Conservation (phyloP, 495 filamentous ascomycete species). For the Lophiotrema nucula region DNA sequence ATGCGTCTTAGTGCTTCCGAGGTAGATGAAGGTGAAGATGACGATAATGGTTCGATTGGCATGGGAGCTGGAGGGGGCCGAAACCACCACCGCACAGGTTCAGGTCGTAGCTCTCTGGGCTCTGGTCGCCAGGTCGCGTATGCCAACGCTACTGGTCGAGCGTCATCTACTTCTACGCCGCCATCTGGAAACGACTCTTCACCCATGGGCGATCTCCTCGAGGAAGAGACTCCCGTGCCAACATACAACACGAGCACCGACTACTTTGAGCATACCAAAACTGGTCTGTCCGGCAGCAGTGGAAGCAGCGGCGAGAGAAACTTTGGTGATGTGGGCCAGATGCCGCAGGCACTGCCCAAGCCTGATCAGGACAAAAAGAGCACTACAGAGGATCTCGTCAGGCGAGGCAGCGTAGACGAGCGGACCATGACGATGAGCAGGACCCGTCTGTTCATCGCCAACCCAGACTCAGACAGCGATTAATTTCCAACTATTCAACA, state of each 20-base stretch:
- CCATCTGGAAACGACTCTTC: slow-evolving; percentile 39
- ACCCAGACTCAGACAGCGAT: slow-evolving; percentile 80
- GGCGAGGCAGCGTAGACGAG: slow-evolving; percentile 90
- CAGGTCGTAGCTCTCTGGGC: slow-evolving; percentile 73
- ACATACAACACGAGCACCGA: slow-evolving; percentile 45
- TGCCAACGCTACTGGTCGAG: slow-evolving; percentile 35
- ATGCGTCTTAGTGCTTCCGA: slow-evolving; percentile 91
- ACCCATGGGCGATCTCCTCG: slow-evolving; percentile 49
- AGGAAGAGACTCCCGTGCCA: slow-evolving; percentile 54
- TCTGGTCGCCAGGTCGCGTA: slow-evolving; percentile 48
- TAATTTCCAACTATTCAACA: slow-evolving; percentile 34
- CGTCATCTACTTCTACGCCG: slow-evolving; percentile 71
- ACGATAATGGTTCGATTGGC: slow-evolving; percentile 63
- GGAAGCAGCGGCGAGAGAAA: slow-evolving; percentile 48
- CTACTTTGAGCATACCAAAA: slow-evolving; percentile 39
- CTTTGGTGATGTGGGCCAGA: slow-evolving; percentile 56
- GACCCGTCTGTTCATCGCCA: slow-evolving; percentile 86
- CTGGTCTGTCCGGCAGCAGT: slow-evolving; percentile 52
- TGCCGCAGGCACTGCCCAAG: slow-evolving; percentile 48
- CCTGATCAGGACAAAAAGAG: slow-evolving; percentile 60
- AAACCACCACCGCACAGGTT: slow-evolving; percentile 72
- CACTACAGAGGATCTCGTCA: slow-evolving; percentile 73
- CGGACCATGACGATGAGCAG: slow-evolving; percentile 77
- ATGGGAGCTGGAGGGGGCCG: slow-evolving; percentile 44
- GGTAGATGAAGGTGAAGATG: slow-evolving; percentile 77